Percentiles rank a stretch among this genome's conserved stretches.
These are phyloP conservation scores for Fraxinus sp. DNA, from an alignment of 305 asterid species.

Conservation along the genomic window DNA sequence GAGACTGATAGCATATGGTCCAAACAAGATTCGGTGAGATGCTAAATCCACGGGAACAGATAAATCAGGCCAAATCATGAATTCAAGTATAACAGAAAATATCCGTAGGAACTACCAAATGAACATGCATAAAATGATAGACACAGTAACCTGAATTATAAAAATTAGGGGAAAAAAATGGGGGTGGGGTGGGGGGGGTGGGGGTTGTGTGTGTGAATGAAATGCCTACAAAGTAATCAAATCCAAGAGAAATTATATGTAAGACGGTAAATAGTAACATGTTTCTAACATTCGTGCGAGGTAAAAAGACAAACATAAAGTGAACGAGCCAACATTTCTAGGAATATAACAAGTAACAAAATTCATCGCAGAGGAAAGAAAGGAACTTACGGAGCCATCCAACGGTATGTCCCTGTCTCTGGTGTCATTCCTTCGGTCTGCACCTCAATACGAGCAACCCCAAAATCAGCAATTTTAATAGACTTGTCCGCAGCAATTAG, in stretches of 20 bases:
- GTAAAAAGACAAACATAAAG: background rate
- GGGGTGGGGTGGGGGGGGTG: background rate
- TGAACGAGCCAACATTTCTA: background rate
- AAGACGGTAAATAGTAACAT: background rate
- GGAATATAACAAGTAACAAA: background rate
- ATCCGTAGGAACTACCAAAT: background rate
- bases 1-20: background rate
- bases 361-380: background rate
- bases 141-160: background rate
- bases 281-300: background rate
- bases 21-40: background rate
- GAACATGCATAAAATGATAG: background rate
- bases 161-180: no score
- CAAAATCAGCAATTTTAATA: slow-evolving; percentile 94
- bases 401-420: slow-evolving; percentile 97
- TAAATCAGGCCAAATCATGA: background rate
- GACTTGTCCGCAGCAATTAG: slow-evolving; percentile 86
- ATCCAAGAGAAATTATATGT: background rate
- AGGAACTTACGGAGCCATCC: slow-evolving; percentile 98
- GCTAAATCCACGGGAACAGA: background rate
- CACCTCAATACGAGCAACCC: slow-evolving; percentile 96
- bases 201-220: background rate
- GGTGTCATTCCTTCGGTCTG: slow-evolving; percentile 99
- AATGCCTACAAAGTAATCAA: background rate
- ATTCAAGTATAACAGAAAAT: background rate